Conservation (phyloP, 2,329 filamentous ascomycete species). For the Pseudogymnoascus sp. region DNA sequence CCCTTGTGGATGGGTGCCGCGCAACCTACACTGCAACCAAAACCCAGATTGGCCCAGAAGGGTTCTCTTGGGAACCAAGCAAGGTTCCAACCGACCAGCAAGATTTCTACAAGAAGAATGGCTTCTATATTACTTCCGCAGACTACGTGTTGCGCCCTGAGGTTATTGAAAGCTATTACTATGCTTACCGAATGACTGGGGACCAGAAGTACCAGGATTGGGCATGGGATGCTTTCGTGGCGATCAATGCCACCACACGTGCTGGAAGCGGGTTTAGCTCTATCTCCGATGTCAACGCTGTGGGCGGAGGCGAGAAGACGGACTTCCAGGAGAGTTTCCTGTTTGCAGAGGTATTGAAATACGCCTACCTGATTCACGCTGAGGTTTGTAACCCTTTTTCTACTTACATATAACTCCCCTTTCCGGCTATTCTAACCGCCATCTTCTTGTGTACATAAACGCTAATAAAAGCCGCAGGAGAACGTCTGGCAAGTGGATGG, state of each 20-base stretch:
- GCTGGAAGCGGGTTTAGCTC: constrained; percentile 60
- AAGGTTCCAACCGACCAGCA: constrained; percentile 38
- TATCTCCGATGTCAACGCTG: constrained; percentile 57
- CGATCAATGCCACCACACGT: constrained; percentile 56
- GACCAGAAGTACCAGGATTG: constrained; percentile 71
- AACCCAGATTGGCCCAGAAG: constrained; percentile 71
- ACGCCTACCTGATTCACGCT: constrained; percentile 58
- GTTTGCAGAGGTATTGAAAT: constrained; percentile 84
- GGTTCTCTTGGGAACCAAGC: constrained; percentile 54
- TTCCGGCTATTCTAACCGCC: not conserved
- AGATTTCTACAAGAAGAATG: constrained; percentile 56
- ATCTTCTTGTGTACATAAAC: constrained; percentile 8
- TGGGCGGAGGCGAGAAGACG: constrained; percentile 50
- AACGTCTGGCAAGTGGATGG: constrained; percentile 46
- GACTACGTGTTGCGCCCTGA: constrained; percentile 69
- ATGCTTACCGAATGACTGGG: constrained; percentile 74
- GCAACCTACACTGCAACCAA: constrained; percentile 62
- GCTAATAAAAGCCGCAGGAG: constrained; percentile 19
- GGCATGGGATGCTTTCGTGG: constrained; percentile 71
- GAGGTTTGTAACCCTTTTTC: constrained; percentile 21
- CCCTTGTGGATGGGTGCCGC: constrained; percentile 64
- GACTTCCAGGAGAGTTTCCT: constrained; percentile 83
- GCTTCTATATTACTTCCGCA: constrained; percentile 60
- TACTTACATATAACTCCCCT: not conserved
- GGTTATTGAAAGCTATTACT: constrained; percentile 78